These are phyloP conservation scores for Mycena maculata DNA, from an alignment of 768 basidiomycete genomes.

Conservation along the genomic window DNA sequence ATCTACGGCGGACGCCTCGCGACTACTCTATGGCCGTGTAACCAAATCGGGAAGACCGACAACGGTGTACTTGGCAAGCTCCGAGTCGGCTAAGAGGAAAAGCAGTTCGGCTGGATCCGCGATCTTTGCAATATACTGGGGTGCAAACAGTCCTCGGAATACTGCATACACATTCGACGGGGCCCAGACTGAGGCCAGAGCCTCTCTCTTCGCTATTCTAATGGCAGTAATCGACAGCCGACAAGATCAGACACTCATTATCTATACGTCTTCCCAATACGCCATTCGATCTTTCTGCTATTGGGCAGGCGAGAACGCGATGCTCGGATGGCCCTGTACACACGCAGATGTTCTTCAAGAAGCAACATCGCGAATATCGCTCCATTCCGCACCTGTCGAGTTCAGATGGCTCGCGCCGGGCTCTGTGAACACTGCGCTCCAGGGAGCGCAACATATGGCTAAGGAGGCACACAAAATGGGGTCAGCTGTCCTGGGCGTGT, in stretches of 20 bases:
- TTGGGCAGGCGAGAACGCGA: background rate
- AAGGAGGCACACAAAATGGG: background rate
- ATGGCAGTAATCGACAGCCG: background rate
- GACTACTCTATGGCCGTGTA: background rate
- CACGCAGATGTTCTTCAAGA: background rate
- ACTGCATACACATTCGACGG: background rate
- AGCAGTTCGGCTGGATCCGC: background rate
- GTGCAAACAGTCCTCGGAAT: background rate
- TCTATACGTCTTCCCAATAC: background rate
- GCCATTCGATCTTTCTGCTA: background rate
- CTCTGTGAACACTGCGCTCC: background rate
- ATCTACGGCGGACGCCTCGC: background rate
- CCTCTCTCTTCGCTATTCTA: background rate
- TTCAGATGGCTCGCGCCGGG: background rate
- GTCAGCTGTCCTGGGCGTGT: background rate
- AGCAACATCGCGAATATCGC: background rate
- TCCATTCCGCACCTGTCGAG: background rate
- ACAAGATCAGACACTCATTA: background rate
- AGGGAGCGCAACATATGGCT: background rate
- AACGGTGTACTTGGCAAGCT: too few species aligned
- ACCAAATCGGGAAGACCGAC: background rate
- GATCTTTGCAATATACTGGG: background rate
- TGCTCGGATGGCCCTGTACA: background rate
- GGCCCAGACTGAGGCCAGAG: background rate
- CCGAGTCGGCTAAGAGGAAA: background rate